Evolutionary conservation across 179 eudicot species (phyloP).

Genomic region (Beta lomatogona): DNA sequence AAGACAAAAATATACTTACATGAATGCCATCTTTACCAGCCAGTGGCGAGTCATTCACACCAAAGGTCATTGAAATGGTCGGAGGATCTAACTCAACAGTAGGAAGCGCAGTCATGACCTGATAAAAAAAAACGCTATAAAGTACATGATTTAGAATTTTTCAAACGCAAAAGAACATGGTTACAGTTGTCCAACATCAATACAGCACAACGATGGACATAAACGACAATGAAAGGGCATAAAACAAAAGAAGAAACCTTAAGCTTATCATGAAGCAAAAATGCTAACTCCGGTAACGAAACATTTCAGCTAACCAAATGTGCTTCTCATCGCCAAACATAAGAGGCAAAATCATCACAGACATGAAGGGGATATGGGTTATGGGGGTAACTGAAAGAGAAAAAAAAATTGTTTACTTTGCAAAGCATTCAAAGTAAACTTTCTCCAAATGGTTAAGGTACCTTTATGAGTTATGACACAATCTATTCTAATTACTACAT

Average conservation of each 20-base stretch:
- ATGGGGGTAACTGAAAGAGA: background rate
- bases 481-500: too few species aligned
- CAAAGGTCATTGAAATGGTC: constrained; percentile 97
- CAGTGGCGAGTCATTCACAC: constrained; percentile 96
- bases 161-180: background rate
- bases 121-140: background rate
- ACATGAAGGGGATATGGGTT: background rate
- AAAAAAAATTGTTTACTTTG: too few species aligned
- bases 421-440: too few species aligned
- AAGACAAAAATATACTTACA: constrained; percentile 49
- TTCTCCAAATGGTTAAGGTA: too few species aligned
- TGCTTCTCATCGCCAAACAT: background rate
- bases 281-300: background rate
- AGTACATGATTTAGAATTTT: background rate
- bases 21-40: constrained; percentile 96
- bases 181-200: background rate
- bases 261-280: background rate
- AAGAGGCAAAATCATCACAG: background rate
- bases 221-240: background rate
- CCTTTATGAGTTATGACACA: too few species aligned
- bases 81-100: constrained; percentile 95
- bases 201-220: background rate
- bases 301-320: background rate
- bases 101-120: constrained; percentile 82
- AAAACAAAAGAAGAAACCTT: background rate